A percentile compares a stretch with the other conserved stretches of the same genome.
Conservation (phyloP, 495 filamentous ascomycete genomes). For the Trichodelitschia bisporula region DNA sequence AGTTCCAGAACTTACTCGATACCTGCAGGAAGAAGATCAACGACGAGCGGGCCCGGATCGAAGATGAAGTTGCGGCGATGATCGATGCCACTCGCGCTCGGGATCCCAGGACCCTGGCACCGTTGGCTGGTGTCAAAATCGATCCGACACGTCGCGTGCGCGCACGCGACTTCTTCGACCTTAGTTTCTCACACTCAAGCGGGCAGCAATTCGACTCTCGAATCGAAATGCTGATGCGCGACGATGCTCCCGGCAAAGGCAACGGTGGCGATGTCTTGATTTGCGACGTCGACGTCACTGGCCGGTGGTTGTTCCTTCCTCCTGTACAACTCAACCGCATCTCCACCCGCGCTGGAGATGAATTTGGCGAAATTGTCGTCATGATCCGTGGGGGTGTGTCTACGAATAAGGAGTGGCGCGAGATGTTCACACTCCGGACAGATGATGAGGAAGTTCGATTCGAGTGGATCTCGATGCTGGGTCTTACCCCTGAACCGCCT, state of each 20-base stretch:
- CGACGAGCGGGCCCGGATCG: conserved; percentile 65
- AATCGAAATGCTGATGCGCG: conserved; percentile 69
- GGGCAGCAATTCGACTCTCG: conserved; percentile 74
- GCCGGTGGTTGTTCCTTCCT: conserved; percentile 76
- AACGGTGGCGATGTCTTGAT: conserved; percentile 62
- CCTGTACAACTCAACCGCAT: conserved; percentile 42
- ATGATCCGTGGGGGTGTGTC: conserved; percentile 48
- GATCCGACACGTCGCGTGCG: conserved; percentile 51
- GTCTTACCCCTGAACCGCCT: conserved; percentile 52
- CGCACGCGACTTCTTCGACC: conserved; percentile 69
- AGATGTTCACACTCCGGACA: conserved; percentile 46
- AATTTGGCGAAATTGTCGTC: conserved; percentile 42
- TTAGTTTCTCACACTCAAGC: conserved; percentile 69
- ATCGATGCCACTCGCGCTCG: conserved; percentile 58
- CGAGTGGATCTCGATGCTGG: conserved; percentile 78
- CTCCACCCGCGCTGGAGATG: conserved; percentile 59
- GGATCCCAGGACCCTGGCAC: conserved; percentile 50
- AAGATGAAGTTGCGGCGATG: conserved; percentile 69
- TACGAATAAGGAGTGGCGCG: conserved; percentile 46
- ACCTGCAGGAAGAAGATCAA: conserved; percentile 55
- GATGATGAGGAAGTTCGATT: conserved; percentile 48
- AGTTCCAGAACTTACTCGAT: conserved; percentile 46
- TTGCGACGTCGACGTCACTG: conserved; percentile 53
- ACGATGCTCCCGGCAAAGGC: conserved; percentile 34
- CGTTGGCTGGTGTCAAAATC: conserved; percentile 41